Evolutionary conservation across 768 basidiomycete species (phyloP), one percentile per base, ranked within the genome.

Genomic region (Cystoderma amianthinum): DNA sequence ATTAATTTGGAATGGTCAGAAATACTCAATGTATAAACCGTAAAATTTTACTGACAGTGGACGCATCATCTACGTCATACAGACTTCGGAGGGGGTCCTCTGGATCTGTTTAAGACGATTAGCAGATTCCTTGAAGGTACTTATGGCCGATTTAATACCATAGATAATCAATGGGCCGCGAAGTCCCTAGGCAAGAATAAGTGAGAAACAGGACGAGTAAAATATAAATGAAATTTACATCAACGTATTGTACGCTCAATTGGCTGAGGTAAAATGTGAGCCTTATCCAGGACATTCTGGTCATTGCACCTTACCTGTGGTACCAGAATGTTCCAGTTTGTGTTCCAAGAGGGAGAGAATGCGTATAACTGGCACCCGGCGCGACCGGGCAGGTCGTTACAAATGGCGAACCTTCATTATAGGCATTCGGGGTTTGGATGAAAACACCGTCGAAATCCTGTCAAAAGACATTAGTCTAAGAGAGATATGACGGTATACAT

Each of bases 301-400:
- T 1, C 12, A 17, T 24, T 3, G 18, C 2, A 6, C n/a, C 41
- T 3, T 44, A 48, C 49, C 49, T 52, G 43, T 57, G 56, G 22
- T 61, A 63, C 62, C 62, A 64, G 44, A 52, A 60, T 2, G 62
- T 64, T 3, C 59, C 62, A 2, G 61, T 45, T 30, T 61, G 61
- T 2, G 47, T 36, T 17, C 41, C 45, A 4, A 60, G 47, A 2
- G 54, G 55, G 19, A 59, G 50, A 42, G 49, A 44, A 39, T 64
- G 62, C 7, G 53, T 50, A 37, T 56, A 64, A 11, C 52, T 55
- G 7, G 53, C 47, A 2, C 48, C 49, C 1, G 60, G 62, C 11
- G 48, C 52, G 39, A 63, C 54, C 0, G 62, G 62, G 42, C 62
- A 63, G 25, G 54, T 53, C 35, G 50, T 56, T 9, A 60, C 58